Evolutionary conservation across 108 stramenopile genomes (phyloP).

Genomic region (Thalassiosira profunda): DNA sequence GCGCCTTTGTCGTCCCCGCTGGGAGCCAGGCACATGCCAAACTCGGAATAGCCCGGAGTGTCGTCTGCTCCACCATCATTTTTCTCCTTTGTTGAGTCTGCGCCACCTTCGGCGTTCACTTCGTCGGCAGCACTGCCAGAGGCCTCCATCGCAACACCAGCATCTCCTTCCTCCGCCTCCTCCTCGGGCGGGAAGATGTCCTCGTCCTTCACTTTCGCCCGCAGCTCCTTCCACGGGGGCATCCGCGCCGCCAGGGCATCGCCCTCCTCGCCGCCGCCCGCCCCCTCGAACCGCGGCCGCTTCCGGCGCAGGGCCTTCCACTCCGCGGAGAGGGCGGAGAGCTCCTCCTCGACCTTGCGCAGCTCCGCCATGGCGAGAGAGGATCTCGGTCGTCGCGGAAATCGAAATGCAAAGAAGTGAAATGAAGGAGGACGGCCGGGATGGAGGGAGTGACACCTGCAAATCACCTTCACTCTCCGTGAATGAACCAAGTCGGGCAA

Average conservation of each 20-base stretch:
- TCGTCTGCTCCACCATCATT: neutral
- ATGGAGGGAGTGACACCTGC: neutral
- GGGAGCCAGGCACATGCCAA: slow-evolving; percentile 7
- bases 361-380: slow-evolving; percentile 53
- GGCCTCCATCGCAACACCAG: no score
- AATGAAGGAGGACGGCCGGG: neutral
- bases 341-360: slow-evolving; percentile 55
- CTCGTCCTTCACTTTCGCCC: slow-evolving; percentile 23
- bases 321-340: slow-evolving; percentile 33
- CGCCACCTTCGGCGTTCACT: neutral
- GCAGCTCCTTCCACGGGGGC: slow-evolving; percentile 32
- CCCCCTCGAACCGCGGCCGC: slow-evolving; percentile 2
- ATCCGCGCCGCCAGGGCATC: neutral
- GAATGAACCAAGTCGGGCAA: no score
- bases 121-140: slow-evolving; percentile 9
- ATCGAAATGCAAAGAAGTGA: neutral
- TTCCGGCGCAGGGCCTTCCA: slow-evolving; percentile 56
- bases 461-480: no score
- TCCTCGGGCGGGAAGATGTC: slow-evolving; percentile 23
- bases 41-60: neutral
- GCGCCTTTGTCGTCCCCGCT: no score
- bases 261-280: neutral
- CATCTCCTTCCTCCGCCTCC: slow-evolving; percentile 14
- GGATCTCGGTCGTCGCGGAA: neutral
- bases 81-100: slow-evolving; percentile 11